Conservation (phyloP, 2,329 filamentous ascomycete species). For the Hymenoscyphus infarciens region DNA sequence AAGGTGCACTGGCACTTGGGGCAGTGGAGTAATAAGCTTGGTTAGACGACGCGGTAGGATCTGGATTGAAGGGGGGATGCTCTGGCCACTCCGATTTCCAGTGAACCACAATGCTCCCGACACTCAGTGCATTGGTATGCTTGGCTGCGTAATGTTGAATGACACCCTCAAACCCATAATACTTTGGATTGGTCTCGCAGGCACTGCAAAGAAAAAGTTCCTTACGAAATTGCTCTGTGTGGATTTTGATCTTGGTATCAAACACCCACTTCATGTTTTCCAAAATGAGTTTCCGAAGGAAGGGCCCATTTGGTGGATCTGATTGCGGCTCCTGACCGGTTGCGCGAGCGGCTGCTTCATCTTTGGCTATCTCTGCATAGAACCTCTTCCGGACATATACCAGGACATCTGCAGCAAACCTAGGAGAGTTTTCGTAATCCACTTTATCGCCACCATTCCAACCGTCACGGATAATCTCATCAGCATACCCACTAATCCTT, state of each 20-base stretch:
- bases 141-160: conserved; percentile 83
- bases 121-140: conserved; percentile 67
- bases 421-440: conserved; percentile 58
- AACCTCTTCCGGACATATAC: conserved; percentile 65
- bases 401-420: conserved; percentile 70
- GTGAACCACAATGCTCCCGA: conserved; percentile 68
- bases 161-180: conserved; percentile 73
- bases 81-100: conserved; percentile 82
- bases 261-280: conserved; percentile 88
- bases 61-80: conserved; percentile 65
- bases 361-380: conserved; percentile 55
- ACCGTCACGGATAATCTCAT: conserved; percentile 62
- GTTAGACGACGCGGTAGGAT: conserved; percentile 45
- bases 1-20: conserved; percentile 35
- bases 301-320: conserved; percentile 52
- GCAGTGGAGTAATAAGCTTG: conserved; percentile 33
- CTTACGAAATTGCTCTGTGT: conserved; percentile 62
- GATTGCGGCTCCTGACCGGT: conserved; percentile 43
- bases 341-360: conserved; percentile 45
- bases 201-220: conserved; percentile 74
- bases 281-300: conserved; percentile 62
- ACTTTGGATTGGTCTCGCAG: conserved; percentile 62
- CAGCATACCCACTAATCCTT: conserved; percentile 62
- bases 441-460: conserved; percentile 65
- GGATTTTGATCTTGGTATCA: conserved; percentile 69